Conservation (phyloP, 2,329 filamentous ascomycete species). For the Colletotrichum sp. region DNA sequence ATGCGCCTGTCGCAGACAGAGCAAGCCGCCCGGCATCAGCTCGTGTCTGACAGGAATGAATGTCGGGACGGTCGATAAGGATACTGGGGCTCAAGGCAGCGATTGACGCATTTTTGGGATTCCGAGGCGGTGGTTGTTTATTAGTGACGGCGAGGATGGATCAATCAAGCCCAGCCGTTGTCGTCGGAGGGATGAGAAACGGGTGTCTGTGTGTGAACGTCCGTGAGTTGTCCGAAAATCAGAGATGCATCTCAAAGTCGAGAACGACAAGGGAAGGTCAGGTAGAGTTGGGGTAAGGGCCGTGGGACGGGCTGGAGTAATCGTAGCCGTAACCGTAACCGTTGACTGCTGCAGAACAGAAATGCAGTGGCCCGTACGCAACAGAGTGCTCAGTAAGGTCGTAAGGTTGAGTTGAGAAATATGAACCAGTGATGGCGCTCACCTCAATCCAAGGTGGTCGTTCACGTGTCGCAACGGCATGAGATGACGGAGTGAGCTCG, state of each 20-base stretch:
- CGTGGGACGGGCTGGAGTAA: background rate
- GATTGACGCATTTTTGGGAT: background rate
- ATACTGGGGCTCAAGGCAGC: background rate
- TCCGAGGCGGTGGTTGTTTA: background rate
- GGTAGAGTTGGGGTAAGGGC: background rate
- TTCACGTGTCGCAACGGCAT: conserved; percentile 16
- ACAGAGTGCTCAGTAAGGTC: background rate
- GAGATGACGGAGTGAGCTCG: conserved; percentile 15
- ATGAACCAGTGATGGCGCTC: background rate
- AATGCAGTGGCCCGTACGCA: background rate
- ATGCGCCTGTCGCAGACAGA: conserved; percentile 22
- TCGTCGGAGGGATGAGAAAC: conserved; percentile 4
- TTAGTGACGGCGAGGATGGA: background rate
- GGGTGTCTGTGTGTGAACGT: conserved; percentile 18
- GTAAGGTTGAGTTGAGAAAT: background rate
- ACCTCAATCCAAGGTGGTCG: background rate
- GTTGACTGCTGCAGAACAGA: background rate
- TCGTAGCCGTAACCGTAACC: background rate
- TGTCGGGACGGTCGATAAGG: background rate
- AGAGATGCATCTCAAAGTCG: conserved; percentile 11
- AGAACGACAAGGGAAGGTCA: background rate
- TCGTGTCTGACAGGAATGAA: background rate
- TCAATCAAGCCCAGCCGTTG: background rate
- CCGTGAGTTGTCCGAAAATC: conserved; percentile 17
- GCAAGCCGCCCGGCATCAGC: conserved; percentile 6